These are phyloP conservation scores for Wilcoxina mikolae DNA, from an alignment of 495 filamentous ascomycete genomes.

Conservation along the genomic window DNA sequence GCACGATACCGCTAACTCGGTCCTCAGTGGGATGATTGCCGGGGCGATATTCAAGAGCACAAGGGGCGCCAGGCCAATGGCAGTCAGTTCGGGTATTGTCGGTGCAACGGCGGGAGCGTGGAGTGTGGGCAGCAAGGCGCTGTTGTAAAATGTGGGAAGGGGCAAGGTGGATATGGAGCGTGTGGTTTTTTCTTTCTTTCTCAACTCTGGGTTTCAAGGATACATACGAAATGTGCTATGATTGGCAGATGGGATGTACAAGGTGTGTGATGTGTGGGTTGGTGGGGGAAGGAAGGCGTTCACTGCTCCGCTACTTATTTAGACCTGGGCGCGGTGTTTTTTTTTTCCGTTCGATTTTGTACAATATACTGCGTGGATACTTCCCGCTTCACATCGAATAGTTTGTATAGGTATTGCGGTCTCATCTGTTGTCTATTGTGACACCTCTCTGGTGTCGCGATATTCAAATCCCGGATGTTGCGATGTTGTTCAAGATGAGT, in stretches of 20 bases:
- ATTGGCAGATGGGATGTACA: neutral
- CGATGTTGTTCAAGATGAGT: too few species aligned
- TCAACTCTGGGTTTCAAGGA: constrained; percentile 4
- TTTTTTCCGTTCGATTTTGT: neutral
- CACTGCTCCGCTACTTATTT: neutral
- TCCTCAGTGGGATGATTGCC: constrained; percentile 67
- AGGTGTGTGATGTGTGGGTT: neutral
- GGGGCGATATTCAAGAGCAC: constrained; percentile 96
- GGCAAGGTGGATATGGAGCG: neutral
- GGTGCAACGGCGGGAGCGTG: constrained; percentile 70
- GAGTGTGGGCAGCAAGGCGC: constrained; percentile 44
- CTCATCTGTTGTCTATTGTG: too few species aligned
- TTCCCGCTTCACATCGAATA: neutral
- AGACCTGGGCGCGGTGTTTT: constrained; percentile 2
- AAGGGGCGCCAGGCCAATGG: constrained; percentile 72
- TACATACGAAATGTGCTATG: neutral
- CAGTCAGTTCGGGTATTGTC: constrained; percentile 80
- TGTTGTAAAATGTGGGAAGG: constrained; percentile 18
- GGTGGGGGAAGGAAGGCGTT: neutral
- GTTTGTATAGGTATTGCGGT: neutral
- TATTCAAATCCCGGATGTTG: too few species aligned
- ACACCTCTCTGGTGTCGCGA: too few species aligned
- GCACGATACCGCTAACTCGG: constrained; percentile 79
- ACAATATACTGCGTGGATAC: neutral
- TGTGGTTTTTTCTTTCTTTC: constrained; percentile 1